Evolutionary conservation across 1,139 yeast species (phyloP), one percentile per base, ranked within the genome.

Genomic region (Diutina catenulata): DNA sequence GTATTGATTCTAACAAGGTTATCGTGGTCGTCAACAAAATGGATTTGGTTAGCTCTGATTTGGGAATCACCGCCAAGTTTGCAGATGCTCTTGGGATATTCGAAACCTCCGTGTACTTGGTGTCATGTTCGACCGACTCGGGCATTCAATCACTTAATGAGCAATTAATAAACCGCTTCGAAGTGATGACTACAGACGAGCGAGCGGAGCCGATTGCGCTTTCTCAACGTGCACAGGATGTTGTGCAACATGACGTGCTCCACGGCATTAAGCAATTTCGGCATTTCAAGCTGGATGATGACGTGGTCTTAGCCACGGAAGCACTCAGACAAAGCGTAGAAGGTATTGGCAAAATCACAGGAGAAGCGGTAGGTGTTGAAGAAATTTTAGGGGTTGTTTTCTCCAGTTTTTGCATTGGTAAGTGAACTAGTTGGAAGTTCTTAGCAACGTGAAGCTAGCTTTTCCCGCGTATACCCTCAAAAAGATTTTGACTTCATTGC

Each of bases 321-420:
- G 78, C 82, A 43, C 64, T 91, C 33, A 69, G 74, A 38, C 73
- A 72, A 41, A 77, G 95, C 0, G 76, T 81, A 11, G 88, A 81
- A 21, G 96, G 96, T 0, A 81, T 91, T 28, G 96, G 96, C 0
- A 82, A 79, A 50, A 81, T 91, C 27, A 87, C 96, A 0, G 98
- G 98, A 1, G 81, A 82, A 36, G 74, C 87, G 0, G 76, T 91
- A 11, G 95, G 94, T 0, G 70, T 88, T 1, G 97, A 91, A 50
- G 98, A 91, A 51, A 76, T 93, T 1, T 61, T 93, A 9, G 96
- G 93, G 0, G 91, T 83, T 3, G 94, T 91, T 0, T 91, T 91
- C 53, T 78, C 94, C 5, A 82, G 76, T 45, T 93, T 91, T 53
- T 91, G 98, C 56, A 86, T 91, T 33, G 98, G 98, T 5, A 91